Conservation (phyloP, 1,284 basidiomycete genomes). For the Meripilus lineatus region DNA sequence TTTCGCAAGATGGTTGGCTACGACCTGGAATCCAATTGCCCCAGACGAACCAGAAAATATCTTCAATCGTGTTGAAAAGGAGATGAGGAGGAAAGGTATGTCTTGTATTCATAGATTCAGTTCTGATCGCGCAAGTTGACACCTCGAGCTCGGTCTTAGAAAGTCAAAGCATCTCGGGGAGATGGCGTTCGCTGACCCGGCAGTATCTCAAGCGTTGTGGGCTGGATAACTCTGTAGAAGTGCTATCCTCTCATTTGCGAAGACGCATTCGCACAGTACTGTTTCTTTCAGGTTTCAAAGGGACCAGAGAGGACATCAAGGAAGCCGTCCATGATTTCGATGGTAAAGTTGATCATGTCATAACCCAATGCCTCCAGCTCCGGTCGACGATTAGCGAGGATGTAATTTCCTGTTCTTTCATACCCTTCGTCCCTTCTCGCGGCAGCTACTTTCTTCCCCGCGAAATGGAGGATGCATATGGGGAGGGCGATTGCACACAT, state of each 20-base stretch:
- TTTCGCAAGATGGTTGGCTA: neutral
- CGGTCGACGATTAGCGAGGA: constrained; percentile 49
- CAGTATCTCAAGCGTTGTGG: constrained; percentile 34
- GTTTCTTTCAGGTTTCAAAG: constrained; percentile 35
- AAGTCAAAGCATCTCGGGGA: constrained; percentile 37
- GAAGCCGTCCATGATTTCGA: constrained; percentile 24
- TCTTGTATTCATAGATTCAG: no score
- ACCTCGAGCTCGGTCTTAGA: no score
- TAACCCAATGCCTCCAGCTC: constrained; percentile 36
- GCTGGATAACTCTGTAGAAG: constrained; percentile 18
- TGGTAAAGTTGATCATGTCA: constrained; percentile 35
- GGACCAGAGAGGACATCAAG: constrained; percentile 21
- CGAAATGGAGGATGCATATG: neutral
- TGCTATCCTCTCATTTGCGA: constrained; percentile 21
- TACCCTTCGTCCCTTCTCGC: neutral
- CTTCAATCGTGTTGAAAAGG: neutral
- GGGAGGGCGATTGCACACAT: neutral
- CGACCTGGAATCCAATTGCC: neutral
- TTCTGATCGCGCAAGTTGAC: no score
- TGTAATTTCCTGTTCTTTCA: constrained; percentile 44
- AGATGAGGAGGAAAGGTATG: neutral
- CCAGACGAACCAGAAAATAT: neutral
- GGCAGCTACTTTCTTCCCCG: neutral
- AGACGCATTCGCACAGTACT: constrained; percentile 35
- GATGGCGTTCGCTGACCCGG: constrained; percentile 49